Conservation (phyloP, 2,329 filamentous ascomycete species). For the Botrytis deweyae region DNA sequence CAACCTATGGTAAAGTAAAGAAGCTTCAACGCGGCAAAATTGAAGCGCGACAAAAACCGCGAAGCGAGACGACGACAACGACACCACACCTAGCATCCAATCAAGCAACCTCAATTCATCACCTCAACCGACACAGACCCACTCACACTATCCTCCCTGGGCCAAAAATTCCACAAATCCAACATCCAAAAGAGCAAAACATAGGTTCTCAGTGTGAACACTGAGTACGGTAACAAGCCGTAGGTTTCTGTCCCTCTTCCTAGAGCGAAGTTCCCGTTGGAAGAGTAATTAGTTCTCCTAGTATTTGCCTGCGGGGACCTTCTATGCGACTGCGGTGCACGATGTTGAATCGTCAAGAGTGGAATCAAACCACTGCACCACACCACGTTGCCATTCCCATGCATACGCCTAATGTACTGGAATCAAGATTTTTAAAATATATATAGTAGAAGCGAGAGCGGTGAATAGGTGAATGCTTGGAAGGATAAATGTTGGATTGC, state of each 20-base stretch:
- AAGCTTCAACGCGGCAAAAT: neutral
- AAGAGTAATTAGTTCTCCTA: neutral
- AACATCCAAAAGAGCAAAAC: neutral
- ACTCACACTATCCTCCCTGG: slow-evolving; percentile 33
- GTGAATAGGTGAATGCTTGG: neutral
- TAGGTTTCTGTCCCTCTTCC: neutral
- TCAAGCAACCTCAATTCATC: slow-evolving; percentile 35
- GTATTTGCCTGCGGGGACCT: neutral
- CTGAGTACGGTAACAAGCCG: neutral
- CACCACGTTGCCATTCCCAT: neutral
- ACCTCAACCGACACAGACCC: slow-evolving; percentile 39
- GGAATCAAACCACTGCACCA: slow-evolving; percentile 7
- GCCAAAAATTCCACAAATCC: neutral
- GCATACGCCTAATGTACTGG: neutral
- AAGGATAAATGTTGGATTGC: neutral
- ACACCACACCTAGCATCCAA: neutral
- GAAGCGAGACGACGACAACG: slow-evolving; percentile 5
- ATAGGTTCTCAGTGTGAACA: neutral
- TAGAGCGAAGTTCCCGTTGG: neutral
- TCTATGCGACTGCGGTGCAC: neutral
- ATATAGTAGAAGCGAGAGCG: neutral
- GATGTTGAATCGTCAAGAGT: neutral
- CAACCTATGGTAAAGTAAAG: too few relatives aligned
- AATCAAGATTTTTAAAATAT: neutral
- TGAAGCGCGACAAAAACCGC: neutral